Evolutionary conservation across 805 yeast species (phyloP), one percentile per base, ranked within the genome.

Genomic region (Metschnikowia similis): DNA sequence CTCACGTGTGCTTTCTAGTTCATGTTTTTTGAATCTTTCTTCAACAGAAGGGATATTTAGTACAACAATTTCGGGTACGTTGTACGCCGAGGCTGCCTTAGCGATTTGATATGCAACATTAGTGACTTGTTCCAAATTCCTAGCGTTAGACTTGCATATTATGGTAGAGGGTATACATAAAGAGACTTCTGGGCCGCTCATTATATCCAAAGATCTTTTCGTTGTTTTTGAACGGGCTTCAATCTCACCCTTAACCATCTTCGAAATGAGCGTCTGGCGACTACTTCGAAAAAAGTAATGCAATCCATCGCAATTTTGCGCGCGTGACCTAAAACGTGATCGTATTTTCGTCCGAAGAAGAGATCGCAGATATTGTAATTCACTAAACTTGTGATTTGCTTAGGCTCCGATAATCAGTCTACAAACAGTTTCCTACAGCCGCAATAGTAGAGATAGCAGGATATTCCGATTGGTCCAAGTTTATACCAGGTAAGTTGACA

Each of bases 51-150:
- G 74, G 3, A 81, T 69, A 52, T 87, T 87, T 58, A 88, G 72
- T 1, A 91, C 71, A 3, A 90, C 82, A 30, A 91, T 74, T 62
- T 91, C 97, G 5, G 81, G 79, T 6, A 88, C 89, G 48, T 82
- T 78, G 64, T 76, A 89, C 1, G 81, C 72, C 29, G 87, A 80
- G 3, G 89, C 85, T 2, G 84, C 81, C 59, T 85, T 81, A 10
- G 96, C 91, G 13, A 91, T 75, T 65, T 89, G 95, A 59, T 90
- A 87, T 1, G 87, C 82, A 0, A 82, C 74, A 50, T 79, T 73
- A 0, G 96, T 89, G 11, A 82, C 83, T 62, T 89, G 96, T 53
- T 84, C 84, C 45, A 88, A 69, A 55, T 84, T 84, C 35, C 67
- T 69, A 43, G 92, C 85, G 58, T 82, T 79, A 6, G 79, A 60